phyloP scores from a whole-genome alignment of 805 yeast genomes.

The Myxozyma monticola region DNA sequence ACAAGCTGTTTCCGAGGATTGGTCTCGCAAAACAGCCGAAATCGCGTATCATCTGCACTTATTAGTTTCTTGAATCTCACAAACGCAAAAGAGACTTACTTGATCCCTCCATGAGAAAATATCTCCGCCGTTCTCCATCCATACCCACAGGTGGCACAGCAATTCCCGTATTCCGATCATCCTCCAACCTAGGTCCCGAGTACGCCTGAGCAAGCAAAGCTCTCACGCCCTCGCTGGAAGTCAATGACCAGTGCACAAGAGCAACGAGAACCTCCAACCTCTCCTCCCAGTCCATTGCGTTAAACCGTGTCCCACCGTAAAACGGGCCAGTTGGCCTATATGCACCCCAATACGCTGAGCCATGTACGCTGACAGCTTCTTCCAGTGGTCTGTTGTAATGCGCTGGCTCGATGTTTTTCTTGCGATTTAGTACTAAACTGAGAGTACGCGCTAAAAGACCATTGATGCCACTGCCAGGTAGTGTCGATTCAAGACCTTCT shows the following conservation, averaged over 20 bases:
- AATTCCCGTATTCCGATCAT: constrained; percentile 13
- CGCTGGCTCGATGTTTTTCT: constrained; percentile 43
- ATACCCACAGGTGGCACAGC: constrained; percentile 33
- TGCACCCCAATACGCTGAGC: constrained; percentile 34
- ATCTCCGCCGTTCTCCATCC: constrained; percentile 30
- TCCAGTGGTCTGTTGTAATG: constrained; percentile 42
- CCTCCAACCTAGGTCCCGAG: constrained; percentile 13
- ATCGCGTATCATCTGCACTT: constrained; percentile 36
- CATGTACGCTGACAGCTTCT: constrained; percentile 38
- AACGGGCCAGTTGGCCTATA: constrained; percentile 23
- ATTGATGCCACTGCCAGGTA: constrained; percentile 35
- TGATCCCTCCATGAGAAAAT: constrained; percentile 34
- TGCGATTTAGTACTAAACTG: constrained; percentile 42
- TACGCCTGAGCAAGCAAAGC: constrained; percentile 12
- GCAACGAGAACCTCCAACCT: constrained; percentile 38
- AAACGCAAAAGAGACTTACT: constrained; percentile 9
- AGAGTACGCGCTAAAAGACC: constrained; percentile 40
- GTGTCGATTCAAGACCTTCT: constrained; percentile 35
- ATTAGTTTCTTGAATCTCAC: constrained; percentile 1
- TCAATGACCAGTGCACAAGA: constrained; percentile 40
- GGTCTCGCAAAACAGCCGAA: constrained; percentile 39
- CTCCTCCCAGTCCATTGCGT: constrained; percentile 37
- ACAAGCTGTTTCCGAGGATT: constrained; percentile 36
- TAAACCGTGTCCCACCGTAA: constrained; percentile 32
- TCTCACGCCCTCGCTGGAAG: constrained; percentile 36